These are phyloP conservation scores for Agrostemma githago DNA, from an alignment of 148 eudicot species.

Conservation along the genomic window DNA sequence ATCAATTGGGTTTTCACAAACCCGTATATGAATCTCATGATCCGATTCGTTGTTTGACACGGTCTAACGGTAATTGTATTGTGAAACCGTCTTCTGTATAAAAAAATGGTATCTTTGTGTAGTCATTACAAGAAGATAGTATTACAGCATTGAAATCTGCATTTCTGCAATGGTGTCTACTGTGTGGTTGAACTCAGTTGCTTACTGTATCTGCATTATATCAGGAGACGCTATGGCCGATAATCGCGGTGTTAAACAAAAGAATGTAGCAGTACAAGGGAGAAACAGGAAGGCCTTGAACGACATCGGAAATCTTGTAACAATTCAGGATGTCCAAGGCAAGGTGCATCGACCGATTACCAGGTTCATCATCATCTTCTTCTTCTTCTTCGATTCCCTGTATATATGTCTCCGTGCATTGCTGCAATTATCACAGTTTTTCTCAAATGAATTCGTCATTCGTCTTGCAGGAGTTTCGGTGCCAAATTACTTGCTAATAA, in stretches of 20 bases:
- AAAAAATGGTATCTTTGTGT: not conserved
- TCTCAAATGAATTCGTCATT: not conserved
- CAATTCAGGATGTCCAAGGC: slow-evolving; percentile 31
- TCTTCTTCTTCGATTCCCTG: not conserved
- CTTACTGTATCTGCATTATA: not conserved
- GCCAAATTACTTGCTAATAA: slow-evolving; percentile 53
- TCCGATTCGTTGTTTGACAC: too few relatives aligned
- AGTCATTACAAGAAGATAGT: not conserved
- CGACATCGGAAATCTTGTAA: slow-evolving; percentile 66
- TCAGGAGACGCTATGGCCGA: slow-evolving; percentile 16
- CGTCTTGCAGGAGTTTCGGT: slow-evolving; percentile 42
- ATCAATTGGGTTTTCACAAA: not conserved
- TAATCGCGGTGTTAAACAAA: slow-evolving; percentile 45
- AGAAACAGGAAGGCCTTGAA: slow-evolving; percentile 55
- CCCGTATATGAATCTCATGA: too few relatives aligned
- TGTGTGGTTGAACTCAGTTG: not conserved
- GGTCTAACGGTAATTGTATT: too few relatives aligned
- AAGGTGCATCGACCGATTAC: slow-evolving; percentile 51
- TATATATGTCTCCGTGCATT: not conserved
- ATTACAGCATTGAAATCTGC: not conserved
- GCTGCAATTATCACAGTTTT: slow-evolving; percentile 2
- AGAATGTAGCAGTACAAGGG: slow-evolving; percentile 40
- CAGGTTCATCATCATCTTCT: slow-evolving; percentile 25
- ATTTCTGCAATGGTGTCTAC: not conserved
- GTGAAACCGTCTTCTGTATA: too few relatives aligned